phyloP scores from a whole-genome alignment of 805 yeast genomes.

The Cyberlindnera amylophila region DNA sequence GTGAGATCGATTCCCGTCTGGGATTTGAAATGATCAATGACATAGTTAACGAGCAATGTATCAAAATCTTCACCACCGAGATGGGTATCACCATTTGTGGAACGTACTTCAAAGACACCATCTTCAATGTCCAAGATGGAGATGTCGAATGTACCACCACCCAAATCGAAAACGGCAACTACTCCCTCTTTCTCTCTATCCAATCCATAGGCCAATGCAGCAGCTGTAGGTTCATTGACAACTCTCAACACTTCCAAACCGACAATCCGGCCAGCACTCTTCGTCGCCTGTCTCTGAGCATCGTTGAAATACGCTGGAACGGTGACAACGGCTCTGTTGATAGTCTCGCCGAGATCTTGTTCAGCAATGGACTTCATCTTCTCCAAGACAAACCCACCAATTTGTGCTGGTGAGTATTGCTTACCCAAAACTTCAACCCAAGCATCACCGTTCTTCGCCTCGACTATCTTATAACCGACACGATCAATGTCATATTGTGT shows the following conservation, averaged over 20 bases:
- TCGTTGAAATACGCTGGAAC: conserved; percentile 86
- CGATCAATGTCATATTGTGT: conserved; percentile 62
- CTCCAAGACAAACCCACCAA: conserved; percentile 59
- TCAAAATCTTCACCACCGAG: conserved; percentile 87
- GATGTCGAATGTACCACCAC: conserved; percentile 86
- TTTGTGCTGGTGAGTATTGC: conserved; percentile 63
- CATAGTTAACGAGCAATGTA: conserved; percentile 52
- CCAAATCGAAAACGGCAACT: conserved; percentile 63
- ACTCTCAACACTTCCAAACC: conserved; percentile 74
- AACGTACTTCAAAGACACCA: conserved; percentile 76
- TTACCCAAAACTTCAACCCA: conserved; percentile 46
- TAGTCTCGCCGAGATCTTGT: conserved; percentile 44
- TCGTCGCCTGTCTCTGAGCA: conserved; percentile 80
- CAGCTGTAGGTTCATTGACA: conserved; percentile 82
- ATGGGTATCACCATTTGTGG: conserved; percentile 83
- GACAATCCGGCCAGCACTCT: conserved; percentile 70
- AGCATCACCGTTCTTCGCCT: conserved; percentile 62
- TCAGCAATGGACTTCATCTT: conserved; percentile 68
- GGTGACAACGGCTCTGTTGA: conserved; percentile 76
- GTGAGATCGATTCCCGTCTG: conserved; percentile 34
- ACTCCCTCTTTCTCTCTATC: conserved; percentile 43
- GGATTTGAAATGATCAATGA: conserved; percentile 51
- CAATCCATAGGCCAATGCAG: conserved; percentile 78
- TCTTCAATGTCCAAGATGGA: conserved; percentile 74
- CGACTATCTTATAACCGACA: conserved; percentile 60